A percentile compares a stretch with the other conserved stretches of the same genome.
Evolutionary conservation across 192 early-diverging fungal species (phyloP).

Genomic region (Dissophora globulifera): DNA sequence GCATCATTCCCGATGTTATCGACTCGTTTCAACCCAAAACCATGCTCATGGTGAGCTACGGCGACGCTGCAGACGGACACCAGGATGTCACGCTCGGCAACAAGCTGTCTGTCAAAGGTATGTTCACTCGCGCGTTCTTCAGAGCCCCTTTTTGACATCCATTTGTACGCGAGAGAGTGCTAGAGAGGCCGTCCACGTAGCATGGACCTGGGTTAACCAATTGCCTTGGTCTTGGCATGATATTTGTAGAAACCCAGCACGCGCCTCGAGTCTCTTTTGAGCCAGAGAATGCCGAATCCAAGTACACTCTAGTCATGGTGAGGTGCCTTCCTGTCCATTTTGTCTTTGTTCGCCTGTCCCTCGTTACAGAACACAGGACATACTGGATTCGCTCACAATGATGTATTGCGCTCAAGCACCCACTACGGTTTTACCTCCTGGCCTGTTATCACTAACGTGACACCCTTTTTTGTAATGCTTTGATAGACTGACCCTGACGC

Average conservation of each 20-base stretch:
- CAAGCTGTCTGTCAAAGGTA: conserved; percentile 31
- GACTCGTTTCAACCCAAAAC: conserved; percentile 28
- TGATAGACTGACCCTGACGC: conserved; percentile 70
- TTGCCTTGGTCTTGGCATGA: background rate
- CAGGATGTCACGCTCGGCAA: conserved; percentile 45
- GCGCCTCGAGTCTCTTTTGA: conserved; percentile 33
- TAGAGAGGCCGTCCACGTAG: no score
- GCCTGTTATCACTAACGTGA: no score
- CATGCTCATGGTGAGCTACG: conserved; percentile 32
- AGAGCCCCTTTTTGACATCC: no score
- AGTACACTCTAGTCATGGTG: conserved; percentile 50
- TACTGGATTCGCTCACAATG: background rate
- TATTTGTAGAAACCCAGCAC: conserved; percentile 30
- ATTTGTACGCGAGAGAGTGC: no score
- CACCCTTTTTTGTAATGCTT: no score
- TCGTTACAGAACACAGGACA: background rate
- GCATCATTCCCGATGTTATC: conserved; percentile 58
- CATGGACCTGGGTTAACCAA: background rate
- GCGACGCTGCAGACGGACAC: no score
- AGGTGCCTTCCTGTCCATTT: no score
- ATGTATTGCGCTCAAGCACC: no score
- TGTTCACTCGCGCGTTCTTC: no score
- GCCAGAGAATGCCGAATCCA: conserved; percentile 20
- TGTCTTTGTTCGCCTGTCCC: no score
- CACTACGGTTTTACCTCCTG: no score